Percentiles rank a stretch among this genome's conserved stretches.
These are phyloP conservation scores for Apium graveolens DNA, from an alignment of 129 eudicot species.

Conservation along the genomic window DNA sequence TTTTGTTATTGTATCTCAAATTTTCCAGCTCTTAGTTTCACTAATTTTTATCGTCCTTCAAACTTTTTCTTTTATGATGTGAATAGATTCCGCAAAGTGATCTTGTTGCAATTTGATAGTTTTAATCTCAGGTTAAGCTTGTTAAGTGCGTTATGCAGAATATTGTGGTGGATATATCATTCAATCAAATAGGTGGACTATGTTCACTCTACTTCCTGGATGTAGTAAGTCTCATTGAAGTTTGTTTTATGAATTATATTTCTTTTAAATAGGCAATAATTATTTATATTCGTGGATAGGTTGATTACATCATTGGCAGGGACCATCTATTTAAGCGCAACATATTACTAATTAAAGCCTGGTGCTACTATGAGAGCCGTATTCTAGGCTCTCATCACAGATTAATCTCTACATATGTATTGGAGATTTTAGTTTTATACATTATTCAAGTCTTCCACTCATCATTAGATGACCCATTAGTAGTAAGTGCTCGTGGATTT, in stretches of 20 bases:
- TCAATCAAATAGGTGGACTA: slow-evolving; percentile 50
- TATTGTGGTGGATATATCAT: slow-evolving; percentile 32
- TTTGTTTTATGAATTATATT: too few species aligned
- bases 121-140: slow-evolving; percentile 68
- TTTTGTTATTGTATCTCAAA: too few species aligned
- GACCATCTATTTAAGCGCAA: slow-evolving; percentile 83
- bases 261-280: too few species aligned
- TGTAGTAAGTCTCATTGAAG: slow-evolving; percentile 32
- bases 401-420: slow-evolving; percentile 83
- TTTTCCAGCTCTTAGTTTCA: too few species aligned
- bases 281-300: too few species aligned
- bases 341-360: slow-evolving; percentile 78
- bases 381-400: slow-evolving; percentile 95
- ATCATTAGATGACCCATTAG: slow-evolving; percentile 68
- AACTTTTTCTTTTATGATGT: too few species aligned
- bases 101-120: slow-evolving; percentile 11
- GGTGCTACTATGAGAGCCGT: slow-evolving; percentile 96
- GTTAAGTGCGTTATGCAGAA: slow-evolving; percentile 86
- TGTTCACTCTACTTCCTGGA: slow-evolving; percentile 86
- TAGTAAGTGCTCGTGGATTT: slow-evolving; percentile 43
- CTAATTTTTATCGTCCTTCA: too few species aligned
- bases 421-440: slow-evolving; percentile 86
- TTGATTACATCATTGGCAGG: slow-evolving; percentile 40
- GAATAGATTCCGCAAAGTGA: too few species aligned
- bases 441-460: slow-evolving; percentile 81